These are phyloP conservation scores for Allium sativum DNA, from an alignment of 106 monocot species.

Conservation along the genomic window DNA sequence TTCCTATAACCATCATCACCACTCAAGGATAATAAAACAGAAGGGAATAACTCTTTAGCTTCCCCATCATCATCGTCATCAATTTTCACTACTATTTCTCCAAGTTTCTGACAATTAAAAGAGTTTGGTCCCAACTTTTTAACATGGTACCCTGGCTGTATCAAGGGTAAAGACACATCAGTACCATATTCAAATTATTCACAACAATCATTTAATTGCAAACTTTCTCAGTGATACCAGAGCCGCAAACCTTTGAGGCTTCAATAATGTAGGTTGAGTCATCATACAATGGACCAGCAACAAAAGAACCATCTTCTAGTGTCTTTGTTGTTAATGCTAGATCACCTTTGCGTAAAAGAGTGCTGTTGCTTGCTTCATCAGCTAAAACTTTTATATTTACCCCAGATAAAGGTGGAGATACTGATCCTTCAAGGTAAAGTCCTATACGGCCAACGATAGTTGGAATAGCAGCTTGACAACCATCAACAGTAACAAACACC, in stretches of 20 bases:
- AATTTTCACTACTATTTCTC: conserved; percentile 69
- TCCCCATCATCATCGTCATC: conserved; percentile 34
- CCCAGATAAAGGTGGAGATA: conserved; percentile 70
- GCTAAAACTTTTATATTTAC: conserved; percentile 70
- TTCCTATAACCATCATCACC: conserved; percentile 98
- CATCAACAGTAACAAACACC: conserved; percentile 53
- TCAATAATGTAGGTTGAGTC: conserved; percentile 66
- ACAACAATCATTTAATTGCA: no score
- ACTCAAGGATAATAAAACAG: conserved; percentile 91
- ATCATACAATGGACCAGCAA: conserved; percentile 78
- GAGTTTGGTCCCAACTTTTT: conserved; percentile 46
- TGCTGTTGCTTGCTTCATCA: conserved; percentile 46
- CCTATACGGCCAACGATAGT: conserved; percentile 54
- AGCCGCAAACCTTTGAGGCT: conserved; percentile 69
- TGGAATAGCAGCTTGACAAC: conserved; percentile 63
- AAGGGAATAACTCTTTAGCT: conserved; percentile 43
- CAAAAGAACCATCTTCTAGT: conserved; percentile 50
- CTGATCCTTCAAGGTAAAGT: conserved; percentile 80
- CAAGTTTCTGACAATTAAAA: conserved; percentile 84
- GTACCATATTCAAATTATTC: no score
- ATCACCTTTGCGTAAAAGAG: conserved; percentile 53
- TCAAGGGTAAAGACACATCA: conserved; percentile 1
- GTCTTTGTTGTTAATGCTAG: conserved; percentile 58
- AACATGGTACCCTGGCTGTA: conserved; percentile 83
- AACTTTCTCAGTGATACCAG: not conserved